Evolutionary conservation across 257 asterid species (phyloP).

Genomic region (Buddleja alternifolia): DNA sequence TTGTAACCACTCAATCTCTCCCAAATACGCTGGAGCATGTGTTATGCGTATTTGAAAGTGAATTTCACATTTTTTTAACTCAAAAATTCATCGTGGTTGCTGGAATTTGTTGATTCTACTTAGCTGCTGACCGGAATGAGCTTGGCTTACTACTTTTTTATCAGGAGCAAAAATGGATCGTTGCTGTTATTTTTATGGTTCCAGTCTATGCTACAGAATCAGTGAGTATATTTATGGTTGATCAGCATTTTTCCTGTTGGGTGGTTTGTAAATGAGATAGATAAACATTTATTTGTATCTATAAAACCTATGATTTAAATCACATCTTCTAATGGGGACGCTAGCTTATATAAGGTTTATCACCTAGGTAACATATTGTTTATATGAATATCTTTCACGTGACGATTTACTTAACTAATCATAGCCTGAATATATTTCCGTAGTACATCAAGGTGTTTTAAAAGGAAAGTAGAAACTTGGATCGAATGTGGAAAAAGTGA

Average conservation of each 20-base stretch:
- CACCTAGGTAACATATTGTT: neutral
- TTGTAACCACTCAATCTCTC: neutral
- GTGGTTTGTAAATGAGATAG: neutral
- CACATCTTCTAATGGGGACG: neutral
- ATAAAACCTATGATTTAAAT: neutral
- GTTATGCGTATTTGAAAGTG: neutral
- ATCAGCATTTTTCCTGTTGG: neutral
- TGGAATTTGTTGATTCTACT: neutral
- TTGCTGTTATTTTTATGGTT: conserved; percentile 80
- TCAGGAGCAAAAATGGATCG: conserved; percentile 98
- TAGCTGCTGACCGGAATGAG: neutral
- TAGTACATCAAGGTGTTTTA: neutral
- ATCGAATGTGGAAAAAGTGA: neutral
- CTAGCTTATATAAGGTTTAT: neutral
- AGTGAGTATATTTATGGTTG: conserved; percentile 45
- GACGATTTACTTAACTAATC: neutral
- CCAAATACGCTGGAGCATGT: neutral
- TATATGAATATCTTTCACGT: neutral
- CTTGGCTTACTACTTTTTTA: conserved; percentile 14
- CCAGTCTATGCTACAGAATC: conserved; percentile 93
- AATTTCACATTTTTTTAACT: neutral
- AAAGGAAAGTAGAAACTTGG: neutral
- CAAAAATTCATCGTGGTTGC: neutral
- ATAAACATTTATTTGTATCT: neutral
- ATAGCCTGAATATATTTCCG: neutral